Evolutionary conservation across 1,284 basidiomycete species (phyloP), one percentile per base, ranked within the genome.

Genomic region (Omphalotus olearius): DNA sequence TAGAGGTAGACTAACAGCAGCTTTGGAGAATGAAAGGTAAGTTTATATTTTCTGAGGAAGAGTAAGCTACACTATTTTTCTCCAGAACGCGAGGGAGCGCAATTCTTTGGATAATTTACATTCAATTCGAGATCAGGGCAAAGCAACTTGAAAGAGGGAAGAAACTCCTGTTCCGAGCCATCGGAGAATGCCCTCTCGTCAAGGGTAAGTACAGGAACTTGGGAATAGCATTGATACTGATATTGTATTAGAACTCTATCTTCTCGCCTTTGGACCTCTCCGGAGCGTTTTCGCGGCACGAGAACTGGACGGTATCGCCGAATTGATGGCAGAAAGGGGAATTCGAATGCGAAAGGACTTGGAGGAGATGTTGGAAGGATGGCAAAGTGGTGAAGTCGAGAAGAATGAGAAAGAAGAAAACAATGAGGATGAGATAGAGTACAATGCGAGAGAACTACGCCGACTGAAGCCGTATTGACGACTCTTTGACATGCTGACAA

Each of bases 321-420:
- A 92, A 52, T 78, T 84, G 9, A 93, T 95, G 85, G 81, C 79
- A 5, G 93, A 96, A 66, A 76, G 91, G 40, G 88, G 87, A 0
- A 67, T 96, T 14, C 80, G 93, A 16, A 68, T 91, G 58, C 76
- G 89, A 28, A 68, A 73, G 44, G 83, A 80, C 0, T 62, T 92
- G 57, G 88, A 92, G 28, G 80, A 82, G 45, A 78, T 77, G 53
- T 56, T 84, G 44, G 76, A 74, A 16, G 74, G 67, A 3, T 73
- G 70, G 69, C 64, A 62, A 28, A 68, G 59, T 52, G 64, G 56
- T 65, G n/a, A 60, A 64, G 36, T 62, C 59, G 7, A 64, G 60
- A 33, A 51, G 35, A 61, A 64, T 36, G 66, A 58, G 18, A 71
- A 64, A 14, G 68, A 64, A 17, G 62, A 57, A 18, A 66, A 67